These are phyloP conservation scores for Helichrysum umbraculigerum DNA, from an alignment of 129 eudicot genomes.

Conservation along the genomic window DNA sequence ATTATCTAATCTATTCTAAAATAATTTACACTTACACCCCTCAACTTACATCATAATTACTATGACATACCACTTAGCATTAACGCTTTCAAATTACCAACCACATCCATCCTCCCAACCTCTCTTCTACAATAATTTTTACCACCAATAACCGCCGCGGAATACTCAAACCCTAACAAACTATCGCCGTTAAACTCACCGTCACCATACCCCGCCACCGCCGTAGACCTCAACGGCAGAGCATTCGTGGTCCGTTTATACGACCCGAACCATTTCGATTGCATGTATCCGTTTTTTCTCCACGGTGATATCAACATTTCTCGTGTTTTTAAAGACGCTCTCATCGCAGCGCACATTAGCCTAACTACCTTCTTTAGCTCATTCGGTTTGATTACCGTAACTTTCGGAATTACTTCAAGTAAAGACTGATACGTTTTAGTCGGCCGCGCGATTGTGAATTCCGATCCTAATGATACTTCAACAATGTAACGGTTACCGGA, in stretches of 20 bases:
- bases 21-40: slow-evolving; percentile 16
- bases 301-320: slow-evolving; percentile 41
- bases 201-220: neutral
- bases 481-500: slow-evolving; percentile 45
- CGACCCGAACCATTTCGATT: slow-evolving; percentile 44
- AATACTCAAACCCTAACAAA: slow-evolving; percentile 37
- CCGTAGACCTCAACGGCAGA: neutral
- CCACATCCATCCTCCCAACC: slow-evolving; percentile 31
- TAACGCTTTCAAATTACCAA: slow-evolving; percentile 34
- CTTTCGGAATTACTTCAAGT: slow-evolving; percentile 33
- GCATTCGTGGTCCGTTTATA: slow-evolving; percentile 40
- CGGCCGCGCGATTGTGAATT: slow-evolving; percentile 48
- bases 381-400: slow-evolving; percentile 32
- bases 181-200: slow-evolving; percentile 13
- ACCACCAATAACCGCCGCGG: slow-evolving; percentile 25
- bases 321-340: slow-evolving; percentile 38
- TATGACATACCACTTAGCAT: slow-evolving; percentile 33
- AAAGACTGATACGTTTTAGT: slow-evolving; percentile 36
- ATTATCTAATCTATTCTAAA: neutral
- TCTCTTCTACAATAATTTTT: slow-evolving; percentile 30
- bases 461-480: slow-evolving; percentile 30
- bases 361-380: slow-evolving; percentile 37
- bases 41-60: slow-evolving; percentile 24
- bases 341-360: slow-evolving; percentile 45
- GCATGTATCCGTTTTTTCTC: slow-evolving; percentile 51